Conservation (phyloP, 257 asterid species). For the Penstemon eatonii region DNA sequence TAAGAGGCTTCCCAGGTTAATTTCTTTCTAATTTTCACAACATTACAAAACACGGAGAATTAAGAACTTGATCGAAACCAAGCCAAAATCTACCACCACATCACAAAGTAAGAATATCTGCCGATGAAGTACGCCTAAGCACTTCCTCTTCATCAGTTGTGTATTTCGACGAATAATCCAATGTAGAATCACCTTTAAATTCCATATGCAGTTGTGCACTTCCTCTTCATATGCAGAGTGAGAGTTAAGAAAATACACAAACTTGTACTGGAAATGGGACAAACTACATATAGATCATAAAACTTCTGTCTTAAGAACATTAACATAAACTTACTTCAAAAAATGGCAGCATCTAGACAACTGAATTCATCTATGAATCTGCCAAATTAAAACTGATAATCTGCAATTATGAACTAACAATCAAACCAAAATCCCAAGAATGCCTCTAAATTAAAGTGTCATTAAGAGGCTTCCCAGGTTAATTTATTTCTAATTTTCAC, state of each 20-base stretch:
- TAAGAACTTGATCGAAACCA: background rate
- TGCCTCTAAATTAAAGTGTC: slow-evolving; percentile 12
- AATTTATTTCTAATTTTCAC: slow-evolving; percentile 9
- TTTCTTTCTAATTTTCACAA: slow-evolving; percentile 7
- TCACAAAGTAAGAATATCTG: slow-evolving; percentile 8
- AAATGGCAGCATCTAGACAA: slow-evolving; percentile 4
- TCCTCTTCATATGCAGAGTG: too few species aligned
- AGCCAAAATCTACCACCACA: background rate
- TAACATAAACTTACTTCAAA: too few species aligned
- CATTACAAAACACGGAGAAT: slow-evolving; percentile 10
- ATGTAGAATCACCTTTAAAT: slow-evolving; percentile 22
- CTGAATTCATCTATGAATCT: slow-evolving; percentile 10
- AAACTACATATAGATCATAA: too few species aligned
- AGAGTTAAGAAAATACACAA: too few species aligned
- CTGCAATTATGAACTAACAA: slow-evolving; percentile 3
- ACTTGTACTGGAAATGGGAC: too few species aligned
- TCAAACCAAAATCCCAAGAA: slow-evolving; percentile 15
- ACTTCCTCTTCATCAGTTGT: slow-evolving; percentile 6
- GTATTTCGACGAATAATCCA: slow-evolving; percentile 22
- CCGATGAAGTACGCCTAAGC: slow-evolving; percentile 24
- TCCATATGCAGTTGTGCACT: too few species aligned
- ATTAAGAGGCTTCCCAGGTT: slow-evolving; percentile 3
- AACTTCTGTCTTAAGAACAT: too few species aligned
- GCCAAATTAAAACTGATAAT: background rate
- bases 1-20: slow-evolving; percentile 6